Evolutionary conservation across 495 filamentous ascomycete genomes (phyloP).

Genomic region (Xylaria nigripes): DNA sequence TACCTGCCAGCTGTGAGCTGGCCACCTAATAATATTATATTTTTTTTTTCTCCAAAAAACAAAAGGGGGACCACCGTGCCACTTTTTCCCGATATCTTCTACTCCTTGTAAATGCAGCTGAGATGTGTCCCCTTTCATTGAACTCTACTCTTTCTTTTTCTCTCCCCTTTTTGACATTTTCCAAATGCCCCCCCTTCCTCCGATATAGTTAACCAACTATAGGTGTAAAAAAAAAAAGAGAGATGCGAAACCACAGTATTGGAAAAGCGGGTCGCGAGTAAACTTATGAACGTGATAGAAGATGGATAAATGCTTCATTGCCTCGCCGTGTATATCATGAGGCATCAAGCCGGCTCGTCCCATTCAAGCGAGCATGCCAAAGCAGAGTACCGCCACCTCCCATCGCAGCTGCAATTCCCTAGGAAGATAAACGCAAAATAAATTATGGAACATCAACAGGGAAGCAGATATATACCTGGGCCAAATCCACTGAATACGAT

Average conservation of each 20-base stretch:
- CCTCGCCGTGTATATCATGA: background rate
- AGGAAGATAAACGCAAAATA: background rate
- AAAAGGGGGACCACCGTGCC: too few relatives aligned
- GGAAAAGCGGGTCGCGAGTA: background rate
- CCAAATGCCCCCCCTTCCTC: background rate
- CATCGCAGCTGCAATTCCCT: background rate
- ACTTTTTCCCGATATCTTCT: background rate
- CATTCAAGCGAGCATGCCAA: background rate
- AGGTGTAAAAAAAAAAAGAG: too few relatives aligned
- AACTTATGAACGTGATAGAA: slow-evolving; percentile 1
- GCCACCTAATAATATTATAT: too few relatives aligned
- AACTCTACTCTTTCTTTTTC: background rate
- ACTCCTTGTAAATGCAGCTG: background rate
- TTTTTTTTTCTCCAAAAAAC: too few relatives aligned
- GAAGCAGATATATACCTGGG: background rate
- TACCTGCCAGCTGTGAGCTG: too few relatives aligned
- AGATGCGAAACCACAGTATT: background rate
- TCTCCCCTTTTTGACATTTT: too few relatives aligned
- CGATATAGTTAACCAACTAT: background rate
- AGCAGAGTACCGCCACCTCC: background rate
- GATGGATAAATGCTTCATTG: background rate
- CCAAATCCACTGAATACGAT: background rate
- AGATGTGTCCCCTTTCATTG: background rate
- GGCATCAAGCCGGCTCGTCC: background rate
- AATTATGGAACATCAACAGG: background rate